Percentiles rank a stretch among this genome's conserved stretches.
phyloP scores from a whole-genome alignment of 768 basidiomycete genomes.

The Candolleomyces eurysporus region DNA sequence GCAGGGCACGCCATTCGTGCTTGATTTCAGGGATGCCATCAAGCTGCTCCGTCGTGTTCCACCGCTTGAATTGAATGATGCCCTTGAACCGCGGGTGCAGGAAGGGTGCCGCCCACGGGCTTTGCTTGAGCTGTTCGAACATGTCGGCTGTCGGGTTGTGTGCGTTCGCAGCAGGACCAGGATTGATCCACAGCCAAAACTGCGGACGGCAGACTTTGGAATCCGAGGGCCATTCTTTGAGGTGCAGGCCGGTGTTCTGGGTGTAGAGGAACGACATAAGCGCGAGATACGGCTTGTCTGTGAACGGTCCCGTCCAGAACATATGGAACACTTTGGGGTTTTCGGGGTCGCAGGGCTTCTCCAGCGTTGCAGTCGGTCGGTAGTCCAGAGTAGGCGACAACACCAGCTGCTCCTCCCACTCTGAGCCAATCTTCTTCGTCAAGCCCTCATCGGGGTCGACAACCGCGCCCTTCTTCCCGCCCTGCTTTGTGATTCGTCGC shows the following conservation, averaged over 20 bases:
- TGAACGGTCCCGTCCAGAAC: conserved; percentile 97
- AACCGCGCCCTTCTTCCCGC: conserved; percentile 15
- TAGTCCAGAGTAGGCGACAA: conserved; percentile 44
- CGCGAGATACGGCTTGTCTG: conserved; percentile 94
- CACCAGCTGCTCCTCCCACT: conserved; percentile 55
- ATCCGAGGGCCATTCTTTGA: conserved; percentile 38
- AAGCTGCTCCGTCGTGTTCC: conserved; percentile 96
- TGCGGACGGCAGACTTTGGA: conserved; percentile 74
- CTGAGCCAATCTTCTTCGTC: conserved; percentile 51
- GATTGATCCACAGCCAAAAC: conserved; percentile 97
- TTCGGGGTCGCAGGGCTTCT: conserved; percentile 63
- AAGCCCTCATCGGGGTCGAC: conserved; percentile 55
- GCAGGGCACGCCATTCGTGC: conserved; percentile 80
- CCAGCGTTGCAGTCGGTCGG: conserved; percentile 37
- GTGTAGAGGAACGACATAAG: conserved; percentile 90
- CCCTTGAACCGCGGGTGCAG: conserved; percentile 85
- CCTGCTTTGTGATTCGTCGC: conserved; percentile 15
- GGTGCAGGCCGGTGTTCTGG: conserved; percentile 83
- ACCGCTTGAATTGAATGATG: conserved; percentile 87
- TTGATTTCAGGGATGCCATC: conserved; percentile 84
- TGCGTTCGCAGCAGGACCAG: conserved; percentile 82
- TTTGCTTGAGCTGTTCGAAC: conserved; percentile 72
- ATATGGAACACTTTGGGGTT: conserved; percentile 87
- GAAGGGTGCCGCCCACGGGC: conserved; percentile 92
- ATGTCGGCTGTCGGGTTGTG: conserved; percentile 87